Evolutionary conservation across 331 rosid genomes (phyloP).

Genomic region (Pyracantha coccinea): DNA sequence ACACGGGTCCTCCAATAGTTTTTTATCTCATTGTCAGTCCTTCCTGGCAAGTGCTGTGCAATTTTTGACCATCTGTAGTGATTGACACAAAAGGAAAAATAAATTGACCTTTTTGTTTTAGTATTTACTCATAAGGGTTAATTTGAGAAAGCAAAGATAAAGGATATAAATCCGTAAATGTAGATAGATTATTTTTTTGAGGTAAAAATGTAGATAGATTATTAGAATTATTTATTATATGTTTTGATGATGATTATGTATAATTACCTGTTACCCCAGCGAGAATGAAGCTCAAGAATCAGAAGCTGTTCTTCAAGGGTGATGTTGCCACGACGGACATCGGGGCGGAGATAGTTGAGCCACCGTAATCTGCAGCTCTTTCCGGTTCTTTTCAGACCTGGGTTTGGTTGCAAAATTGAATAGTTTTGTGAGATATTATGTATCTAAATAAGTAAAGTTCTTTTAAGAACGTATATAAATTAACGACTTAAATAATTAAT

Average conservation of each 20-base stretch:
- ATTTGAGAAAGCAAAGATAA: background rate
- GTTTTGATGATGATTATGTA: background rate
- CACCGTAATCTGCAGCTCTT: conserved; percentile 86
- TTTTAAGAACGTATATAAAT: background rate
- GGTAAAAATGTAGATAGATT: background rate
- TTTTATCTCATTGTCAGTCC: conserved; percentile 88
- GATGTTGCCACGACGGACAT: conserved; percentile 88
- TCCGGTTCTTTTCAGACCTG: conserved; percentile 77
- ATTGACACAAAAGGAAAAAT: background rate
- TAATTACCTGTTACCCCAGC: conserved; percentile 77
- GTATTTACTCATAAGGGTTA: conserved; percentile 1
- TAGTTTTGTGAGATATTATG: background rate
- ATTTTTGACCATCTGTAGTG: conserved; percentile 81
- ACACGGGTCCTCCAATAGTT: conserved; percentile 97
- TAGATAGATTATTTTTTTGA: background rate
- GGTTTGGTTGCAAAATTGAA: background rate
- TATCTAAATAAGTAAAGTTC: background rate
- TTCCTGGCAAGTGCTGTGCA: conserved; percentile 81
- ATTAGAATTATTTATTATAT: no score
- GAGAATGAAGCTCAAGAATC: conserved; percentile 84
- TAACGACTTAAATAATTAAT: no score
- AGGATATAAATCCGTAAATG: background rate
- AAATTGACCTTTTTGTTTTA: background rate
- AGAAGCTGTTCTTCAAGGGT: conserved; percentile 76
- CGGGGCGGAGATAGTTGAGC: conserved; percentile 88